phyloP scores from a whole-genome alignment of 2,329 filamentous ascomycete species.

The Talaromyces sp. region DNA sequence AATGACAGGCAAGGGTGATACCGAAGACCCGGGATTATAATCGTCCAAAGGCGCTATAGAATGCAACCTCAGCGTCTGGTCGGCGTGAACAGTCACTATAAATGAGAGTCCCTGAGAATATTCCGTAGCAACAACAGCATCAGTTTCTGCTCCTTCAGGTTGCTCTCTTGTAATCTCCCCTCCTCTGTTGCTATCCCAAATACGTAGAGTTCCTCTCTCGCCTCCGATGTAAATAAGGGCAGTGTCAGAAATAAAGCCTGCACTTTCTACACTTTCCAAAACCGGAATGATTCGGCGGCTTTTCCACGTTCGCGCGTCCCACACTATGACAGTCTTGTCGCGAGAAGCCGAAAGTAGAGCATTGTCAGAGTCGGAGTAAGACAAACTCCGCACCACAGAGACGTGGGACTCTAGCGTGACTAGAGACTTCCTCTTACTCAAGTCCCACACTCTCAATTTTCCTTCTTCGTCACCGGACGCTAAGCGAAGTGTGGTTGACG shows the following conservation, averaged over 20 bases:
- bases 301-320: constrained; percentile 85
- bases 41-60: constrained; percentile 38
- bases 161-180: constrained; percentile 75
- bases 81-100: constrained; percentile 76
- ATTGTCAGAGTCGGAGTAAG: constrained; percentile 71
- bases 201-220: constrained; percentile 70
- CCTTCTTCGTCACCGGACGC: constrained; percentile 93
- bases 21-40: constrained; percentile 35
- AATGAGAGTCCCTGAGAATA: constrained; percentile 61
- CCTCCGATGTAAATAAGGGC: constrained; percentile 76
- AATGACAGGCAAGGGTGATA: constrained; percentile 56
- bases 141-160: constrained; percentile 51
- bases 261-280: constrained; percentile 77
- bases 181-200: constrained; percentile 76
- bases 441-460: constrained; percentile 84
- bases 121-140: constrained; percentile 66
- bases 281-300: constrained; percentile 72
- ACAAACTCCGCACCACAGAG: constrained; percentile 82
- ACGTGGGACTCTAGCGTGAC: constrained; percentile 85
- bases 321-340: constrained; percentile 91
- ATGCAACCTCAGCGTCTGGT: constrained; percentile 80
- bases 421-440: constrained; percentile 73
- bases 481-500: constrained; percentile 62
- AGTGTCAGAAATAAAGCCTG: constrained; percentile 69
- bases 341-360: constrained; percentile 75